Percentiles rank a stretch among this genome's conserved stretches.
Evolutionary conservation across 1,139 yeast species (phyloP).

Genomic region (Diutina sp.): DNA sequence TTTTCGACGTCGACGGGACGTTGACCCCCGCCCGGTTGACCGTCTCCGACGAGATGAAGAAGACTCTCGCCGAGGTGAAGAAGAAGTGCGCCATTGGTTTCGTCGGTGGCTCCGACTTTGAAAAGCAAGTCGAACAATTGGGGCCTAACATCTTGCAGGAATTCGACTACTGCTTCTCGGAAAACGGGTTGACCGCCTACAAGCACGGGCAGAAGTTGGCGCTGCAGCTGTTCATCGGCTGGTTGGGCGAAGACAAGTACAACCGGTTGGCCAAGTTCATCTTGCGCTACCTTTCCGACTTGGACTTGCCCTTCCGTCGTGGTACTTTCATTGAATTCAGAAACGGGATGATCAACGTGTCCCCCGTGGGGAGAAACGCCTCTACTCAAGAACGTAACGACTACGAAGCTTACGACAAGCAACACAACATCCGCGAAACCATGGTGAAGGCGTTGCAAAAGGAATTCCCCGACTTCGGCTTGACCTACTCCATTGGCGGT

Average conservation of each 20-base stretch:
- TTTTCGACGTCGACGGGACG: conserved; percentile 97
- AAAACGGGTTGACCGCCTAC: conserved; percentile 96
- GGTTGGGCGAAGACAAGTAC: conserved; percentile 95
- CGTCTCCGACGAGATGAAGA: conserved; percentile 70
- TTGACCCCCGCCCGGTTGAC: conserved; percentile 91
- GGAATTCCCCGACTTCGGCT: conserved; percentile 69
- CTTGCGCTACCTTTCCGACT: conserved; percentile 67
- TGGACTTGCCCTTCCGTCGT: conserved; percentile 88
- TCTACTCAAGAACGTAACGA: conserved; percentile 87
- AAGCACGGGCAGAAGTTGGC: conserved; percentile 79
- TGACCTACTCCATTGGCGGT: conserved; percentile 97
- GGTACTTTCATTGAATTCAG: conserved; percentile 98
- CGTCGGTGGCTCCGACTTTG: conserved; percentile 95
- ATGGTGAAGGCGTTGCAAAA: conserved; percentile 76
- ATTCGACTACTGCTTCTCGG: conserved; percentile 93
- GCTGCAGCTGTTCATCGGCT: conserved; percentile 82
- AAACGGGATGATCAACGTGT: conserved; percentile 97
- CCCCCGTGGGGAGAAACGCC: conserved; percentile 98
- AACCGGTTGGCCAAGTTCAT: conserved; percentile 78
- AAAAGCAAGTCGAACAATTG: conserved; percentile 91
- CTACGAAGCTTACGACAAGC: conserved; percentile 72
- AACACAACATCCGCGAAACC: conserved; percentile 65
- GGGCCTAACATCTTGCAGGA: conserved; percentile 66
- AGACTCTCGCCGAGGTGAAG: conserved; percentile 61
- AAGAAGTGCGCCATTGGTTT: conserved; percentile 90